Evolutionary conservation across 169 alveolate genomes (phyloP), one percentile per base, ranked within the genome.

Genomic region (Eimeria praecox): DNA sequence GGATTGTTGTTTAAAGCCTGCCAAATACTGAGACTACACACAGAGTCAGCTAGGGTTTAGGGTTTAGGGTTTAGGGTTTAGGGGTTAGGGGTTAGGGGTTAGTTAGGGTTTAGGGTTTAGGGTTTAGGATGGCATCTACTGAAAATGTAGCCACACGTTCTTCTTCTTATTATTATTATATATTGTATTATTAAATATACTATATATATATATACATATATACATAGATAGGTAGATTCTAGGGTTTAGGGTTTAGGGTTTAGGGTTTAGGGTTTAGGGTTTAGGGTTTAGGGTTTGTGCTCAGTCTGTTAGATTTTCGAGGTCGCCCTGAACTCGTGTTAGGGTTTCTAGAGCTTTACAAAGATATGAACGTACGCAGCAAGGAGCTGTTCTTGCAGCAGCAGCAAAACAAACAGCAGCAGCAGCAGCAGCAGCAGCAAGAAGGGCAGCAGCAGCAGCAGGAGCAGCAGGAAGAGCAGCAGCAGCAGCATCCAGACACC

Each of bases 381-480:
- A 73, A 73, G 85, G 85, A 73, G 46, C 46, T 73, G 85, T 40
- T n/a, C 46, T 40, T 73, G 85, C 85, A 16, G 85, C 85, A 35
- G 49, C 54, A 73, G 46, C 85, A 73, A 18, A 3, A 35, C 20
- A 27, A 73, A 46, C 40, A 73, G 85, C 52, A 73, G 85, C 85
- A 30, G 46, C 49, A 73, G 49, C 54, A 27, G 54, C 52, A 27
- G 46, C 52, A 27, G 24, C n/a, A 9, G 52, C 54, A 16, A 46
- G 30, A 73, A 27, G 49, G 46, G 46, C 52, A 73, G 85, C 85
- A 30, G 85, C 54, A 40, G 20, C 30, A 44, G 64, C 52, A 38
- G 33, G 64, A 78, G 30, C 52, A 38, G 64, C 66, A 78, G 88
- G 40, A 78, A 62, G 64, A 44, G 88, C 88, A 44, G 44, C 66